Base-by-base conservation (phyloP, 2,329 filamentous ascomycete genomes). In the Penicillium thymicola region DNA sequence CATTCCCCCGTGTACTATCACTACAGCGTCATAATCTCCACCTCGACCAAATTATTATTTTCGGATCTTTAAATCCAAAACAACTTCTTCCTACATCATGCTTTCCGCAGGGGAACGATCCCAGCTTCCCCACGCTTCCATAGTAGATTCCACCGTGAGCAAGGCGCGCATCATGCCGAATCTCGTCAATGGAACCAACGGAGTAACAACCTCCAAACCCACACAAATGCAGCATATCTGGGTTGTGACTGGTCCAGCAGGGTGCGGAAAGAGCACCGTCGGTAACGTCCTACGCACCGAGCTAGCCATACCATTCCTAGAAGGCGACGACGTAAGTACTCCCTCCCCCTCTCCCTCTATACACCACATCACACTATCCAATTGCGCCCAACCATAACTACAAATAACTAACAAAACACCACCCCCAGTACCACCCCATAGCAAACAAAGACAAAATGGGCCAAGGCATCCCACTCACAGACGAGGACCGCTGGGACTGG, bases 401-500 rank as follows among this genome's bases (percentile, higher is more conserved):
- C n/a, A 38, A 14, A 23, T 37, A n/a, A 28, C 21, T 25, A 63
- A 25, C 13, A 28, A 28, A 8, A 4, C 6, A 30, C 25, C 46
- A 4, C 6, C 30, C 25, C 46, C 34, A 80, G 78, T 79, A 76
- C 63, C 78, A 81, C 64, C 66, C 77, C 0, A 77, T 82, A 32
- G 81, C 88, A 68, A 97, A 93, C 76, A 87, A 92, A 66, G 87
- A 92, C 53, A 99, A 97, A 77, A 99, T 99, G 94, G 82, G 84
- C 69, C 82, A 82, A 65, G 90, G 90, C 64, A 87, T 86, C 55
- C 92, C 94, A 2, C 82, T 99, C 36, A 96, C 89, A 54, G 94
- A 99, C 71, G 88, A 87, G 58, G 94, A 99, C 76, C 89, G 94
- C 62, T 97, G 94, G 94, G 93, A 97, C 78, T 99, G 94, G 94